Evolutionary conservation across 192 early-diverging fungal genomes (phyloP), one percentile per base, ranked within the genome.

Genomic region (Rhizophagus clarus): DNA sequence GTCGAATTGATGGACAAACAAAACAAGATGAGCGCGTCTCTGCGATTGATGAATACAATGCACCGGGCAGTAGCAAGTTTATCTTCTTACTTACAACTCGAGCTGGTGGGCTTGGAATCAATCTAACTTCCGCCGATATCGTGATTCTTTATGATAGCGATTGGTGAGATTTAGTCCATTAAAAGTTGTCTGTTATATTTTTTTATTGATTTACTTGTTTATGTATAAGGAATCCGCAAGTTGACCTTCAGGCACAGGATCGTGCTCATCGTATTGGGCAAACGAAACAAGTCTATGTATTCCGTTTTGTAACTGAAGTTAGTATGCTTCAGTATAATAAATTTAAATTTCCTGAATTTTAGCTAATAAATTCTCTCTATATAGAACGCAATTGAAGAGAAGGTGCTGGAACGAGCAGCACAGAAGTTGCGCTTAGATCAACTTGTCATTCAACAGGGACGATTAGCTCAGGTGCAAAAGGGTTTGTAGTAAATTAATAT

Each of bases 251-350:
- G 86, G 97, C 96, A 24, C 95, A 97, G 89, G 98, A 99, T 86
- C 95, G 98, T 67, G 98, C 98, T 9, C 98, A 99, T 88, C 95
- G 98, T 83, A 99, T 99, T 71, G 98, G 98, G 7, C 98, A 99
- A 82, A 99, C 93, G 45, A 98, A 98, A 85, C 97, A 99, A 84
- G 98, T 99, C 37, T 89, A 94, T 72, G 96, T 99, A 20, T 99
- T 95, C 83, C 87, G 98, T 61, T 97, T 99, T 77, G 96, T 99
- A 26, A 96, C 97, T 45, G 96, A 98, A 82, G 90, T 91, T 83
- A 31, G 47, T 37, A 2, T n/a, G 22, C 12, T 22, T 42, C n/a
- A 37, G 0, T 45, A 42, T 17, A 61, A 40, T 17, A 15, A 8
- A 63, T 67, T 37, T 12, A 6, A 15, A 22, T 70, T 72, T 14